Evolutionary conservation across 768 basidiomycete species (phyloP), one percentile per base, ranked within the genome.

Genomic region (Lactarius psammicola): DNA sequence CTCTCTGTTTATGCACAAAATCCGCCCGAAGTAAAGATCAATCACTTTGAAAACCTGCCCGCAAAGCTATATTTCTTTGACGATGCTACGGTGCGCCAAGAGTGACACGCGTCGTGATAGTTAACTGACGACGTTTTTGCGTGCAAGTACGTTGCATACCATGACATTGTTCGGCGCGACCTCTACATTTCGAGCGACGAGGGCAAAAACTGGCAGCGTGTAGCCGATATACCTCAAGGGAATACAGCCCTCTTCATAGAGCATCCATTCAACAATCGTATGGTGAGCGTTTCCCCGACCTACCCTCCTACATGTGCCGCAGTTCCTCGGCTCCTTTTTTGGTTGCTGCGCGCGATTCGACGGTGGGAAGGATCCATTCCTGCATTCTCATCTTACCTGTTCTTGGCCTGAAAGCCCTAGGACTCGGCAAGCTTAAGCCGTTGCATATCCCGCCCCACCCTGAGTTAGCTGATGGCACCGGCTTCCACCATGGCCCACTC

Each of bases 31-130:
- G 58, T 65, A 1, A 57, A 60, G 31, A 70, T 87, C 60, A 81
- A 77, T 38, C 77, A 80, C 63, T 92, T 96, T 75, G 72, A 83
- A 56, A 90, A 90, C 74, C 78, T 91, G 40, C 94, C 94, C 10
- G 83, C 84, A 15, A 81, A 83, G 71, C 74, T 96, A 60, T 91
- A 90, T 79, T 98, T 94, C 82, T 97, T 98, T 77, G 92, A 98
- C 68, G 96, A 97, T 77, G 88, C 92, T 8, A 76, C 88, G 34
- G 95, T 95, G 70, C 71, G 89, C 26, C 13, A 26, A 1, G 13
- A 51, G 26, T 80, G 28, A 8, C 31, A 49, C 38, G 9, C 28
- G 17, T 49, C 31, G 18, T 31, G 17, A 6, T 31, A 26, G 56
- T 38, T 40, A 65, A 8, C 3, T 59, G 15, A 46, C 57, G 28